A percentile compares a stretch with the other conserved stretches of the same genome.
These are phyloP conservation scores for Capsella bursapastoris DNA, from an alignment of 345 rosid genomes.

Conservation along the genomic window DNA sequence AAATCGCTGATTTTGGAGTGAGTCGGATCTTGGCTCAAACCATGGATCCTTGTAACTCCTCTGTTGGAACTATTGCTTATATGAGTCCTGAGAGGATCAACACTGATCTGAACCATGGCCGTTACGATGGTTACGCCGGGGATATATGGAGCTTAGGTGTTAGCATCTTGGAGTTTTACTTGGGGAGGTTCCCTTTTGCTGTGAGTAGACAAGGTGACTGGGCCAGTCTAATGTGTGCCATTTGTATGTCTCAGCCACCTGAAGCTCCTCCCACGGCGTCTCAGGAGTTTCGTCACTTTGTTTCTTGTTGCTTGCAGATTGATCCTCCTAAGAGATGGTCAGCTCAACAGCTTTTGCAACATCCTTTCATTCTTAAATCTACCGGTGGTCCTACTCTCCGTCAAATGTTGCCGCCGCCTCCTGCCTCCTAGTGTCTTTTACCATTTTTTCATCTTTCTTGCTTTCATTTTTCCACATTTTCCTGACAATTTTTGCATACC, in stretches of 20 bases:
- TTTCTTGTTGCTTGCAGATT: constrained; percentile 80
- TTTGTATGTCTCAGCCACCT: constrained; percentile 88
- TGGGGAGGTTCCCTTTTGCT: constrained; percentile 80
- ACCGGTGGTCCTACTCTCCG: constrained; percentile 51
- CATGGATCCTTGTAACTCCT: constrained; percentile 92
- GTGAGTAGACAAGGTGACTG: constrained; percentile 84
- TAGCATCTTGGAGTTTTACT: constrained; percentile 79
- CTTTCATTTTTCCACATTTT: neutral
- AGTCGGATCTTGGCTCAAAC: constrained; percentile 85
- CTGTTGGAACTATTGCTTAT: constrained; percentile 94
- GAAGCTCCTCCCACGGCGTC: constrained; percentile 81
- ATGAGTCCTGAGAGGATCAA: constrained; percentile 99
- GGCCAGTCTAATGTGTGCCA: constrained; percentile 91
- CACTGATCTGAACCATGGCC: constrained; percentile 84
- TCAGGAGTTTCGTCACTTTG: constrained; percentile 67
- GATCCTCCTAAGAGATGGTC: constrained; percentile 80
- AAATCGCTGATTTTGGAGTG: constrained; percentile 97
- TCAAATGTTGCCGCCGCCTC: constrained; percentile 81
- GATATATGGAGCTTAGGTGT: constrained; percentile 97
- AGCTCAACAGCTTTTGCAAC: constrained; percentile 67
- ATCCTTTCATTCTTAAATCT: constrained; percentile 71
- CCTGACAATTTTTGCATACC: constrained; percentile 34
- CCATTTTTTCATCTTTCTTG: neutral
- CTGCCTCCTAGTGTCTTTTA: constrained; percentile 39
- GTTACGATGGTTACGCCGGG: constrained; percentile 75